phyloP scores from a whole-genome alignment of 1,284 basidiomycete species.

The Trametes pubescens region DNA sequence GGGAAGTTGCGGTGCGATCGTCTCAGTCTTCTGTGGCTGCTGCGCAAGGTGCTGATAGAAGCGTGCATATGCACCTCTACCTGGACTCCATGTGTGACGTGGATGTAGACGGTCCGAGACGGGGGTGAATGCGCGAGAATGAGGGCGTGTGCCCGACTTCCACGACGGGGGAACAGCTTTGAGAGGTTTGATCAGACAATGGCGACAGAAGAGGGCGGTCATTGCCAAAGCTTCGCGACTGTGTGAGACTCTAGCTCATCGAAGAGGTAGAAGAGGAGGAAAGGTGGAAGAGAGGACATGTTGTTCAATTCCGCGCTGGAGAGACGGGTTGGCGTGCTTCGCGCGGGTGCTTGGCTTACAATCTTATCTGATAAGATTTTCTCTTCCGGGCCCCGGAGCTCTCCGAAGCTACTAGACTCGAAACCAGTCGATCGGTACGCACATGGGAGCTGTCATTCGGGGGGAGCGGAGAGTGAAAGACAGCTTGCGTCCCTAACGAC shows the following conservation, averaged over 20 bases:
- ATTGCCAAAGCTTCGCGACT: slow-evolving; percentile 5
- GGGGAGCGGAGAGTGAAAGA: too few relatives aligned
- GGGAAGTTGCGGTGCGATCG: neutral
- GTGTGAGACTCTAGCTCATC: slow-evolving; percentile 2
- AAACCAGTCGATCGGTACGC: too few relatives aligned
- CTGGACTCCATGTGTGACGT: neutral
- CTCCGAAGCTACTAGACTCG: neutral
- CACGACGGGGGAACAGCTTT: slow-evolving; percentile 10
- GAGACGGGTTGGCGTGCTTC: slow-evolving; percentile 25
- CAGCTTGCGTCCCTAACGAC: too few relatives aligned
- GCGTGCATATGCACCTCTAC: neutral
- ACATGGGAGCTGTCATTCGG: too few relatives aligned
- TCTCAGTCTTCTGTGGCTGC: slow-evolving; percentile 20
- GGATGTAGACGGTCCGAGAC: neutral
- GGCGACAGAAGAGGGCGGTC: slow-evolving; percentile 21
- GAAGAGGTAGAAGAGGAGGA: neutral
- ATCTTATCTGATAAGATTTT: slow-evolving; percentile 32
- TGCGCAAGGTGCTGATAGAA: slow-evolving; percentile 22
- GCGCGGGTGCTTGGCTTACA: neutral
- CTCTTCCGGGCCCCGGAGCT: neutral
- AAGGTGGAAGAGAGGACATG: slow-evolving; percentile 3
- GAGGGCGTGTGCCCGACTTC: slow-evolving; percentile 10
- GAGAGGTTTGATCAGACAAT: slow-evolving; percentile 16
- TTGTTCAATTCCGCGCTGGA: slow-evolving; percentile 11
- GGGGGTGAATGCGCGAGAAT: neutral